These are phyloP conservation scores for Blastobotrys americana DNA, from an alignment of 805 yeast species.

Conservation along the genomic window DNA sequence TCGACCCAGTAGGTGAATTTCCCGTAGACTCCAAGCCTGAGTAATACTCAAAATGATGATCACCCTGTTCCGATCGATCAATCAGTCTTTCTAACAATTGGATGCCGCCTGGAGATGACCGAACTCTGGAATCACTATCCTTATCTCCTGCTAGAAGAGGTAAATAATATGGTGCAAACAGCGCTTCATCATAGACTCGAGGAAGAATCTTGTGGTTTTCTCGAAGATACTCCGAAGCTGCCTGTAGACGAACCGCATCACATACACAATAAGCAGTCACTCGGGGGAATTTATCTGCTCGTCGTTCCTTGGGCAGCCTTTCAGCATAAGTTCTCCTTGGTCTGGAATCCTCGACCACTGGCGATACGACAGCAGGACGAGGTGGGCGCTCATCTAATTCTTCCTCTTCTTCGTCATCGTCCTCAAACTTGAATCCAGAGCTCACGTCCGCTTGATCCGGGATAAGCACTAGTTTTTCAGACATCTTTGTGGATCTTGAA, in stretches of 20 bases:
- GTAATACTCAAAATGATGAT: conserved; percentile 86
- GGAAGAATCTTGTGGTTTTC: conserved; percentile 78
- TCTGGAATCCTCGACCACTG: conserved; percentile 32
- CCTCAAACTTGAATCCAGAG: conserved; percentile 16
- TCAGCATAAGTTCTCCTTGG: conserved; percentile 27
- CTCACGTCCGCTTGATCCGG: conserved; percentile 41
- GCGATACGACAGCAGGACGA: conserved; percentile 7
- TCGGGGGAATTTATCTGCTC: conserved; percentile 63
- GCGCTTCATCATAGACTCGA: conserved; percentile 83
- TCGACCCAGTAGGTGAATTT: conserved; percentile 2
- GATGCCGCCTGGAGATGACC: conserved; percentile 32
- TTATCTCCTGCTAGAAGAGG: conserved; percentile 72
- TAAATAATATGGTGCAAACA: conserved; percentile 80
- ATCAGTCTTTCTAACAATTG: conserved; percentile 67
- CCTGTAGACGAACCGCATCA: conserved; percentile 64
- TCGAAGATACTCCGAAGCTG: conserved; percentile 56
- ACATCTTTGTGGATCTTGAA: conserved; percentile 69
- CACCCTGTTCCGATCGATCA: conserved; percentile 74
- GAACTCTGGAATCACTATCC: conserved; percentile 34
- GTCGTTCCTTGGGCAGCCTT: conserved; percentile 37
- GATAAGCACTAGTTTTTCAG: conserved; percentile 78
- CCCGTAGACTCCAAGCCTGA: conserved; percentile 56
- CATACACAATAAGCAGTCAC: conserved; percentile 90
- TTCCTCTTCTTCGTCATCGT: conserved; percentile 22
- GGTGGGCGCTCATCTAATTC: conserved; percentile 17